Percentiles rank a stretch among this genome's conserved stretches.
Evolutionary conservation across 257 asterid species (phyloP).

Genomic region (Orobanche coerulescens): DNA sequence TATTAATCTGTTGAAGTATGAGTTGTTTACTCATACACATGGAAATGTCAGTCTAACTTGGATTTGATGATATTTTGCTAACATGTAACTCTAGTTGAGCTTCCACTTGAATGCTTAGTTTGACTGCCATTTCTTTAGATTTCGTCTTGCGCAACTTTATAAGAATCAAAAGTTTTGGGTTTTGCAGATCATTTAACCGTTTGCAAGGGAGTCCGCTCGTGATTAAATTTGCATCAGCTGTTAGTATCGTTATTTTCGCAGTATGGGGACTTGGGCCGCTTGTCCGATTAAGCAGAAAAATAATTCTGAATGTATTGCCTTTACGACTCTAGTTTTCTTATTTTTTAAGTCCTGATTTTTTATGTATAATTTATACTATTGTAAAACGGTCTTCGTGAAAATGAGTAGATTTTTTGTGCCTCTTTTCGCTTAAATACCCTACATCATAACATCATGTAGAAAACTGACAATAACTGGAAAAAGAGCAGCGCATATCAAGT

Average conservation of each 20-base stretch:
- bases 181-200: slow-evolving; percentile 54
- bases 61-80: slow-evolving; percentile 9
- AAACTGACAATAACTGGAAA: slow-evolving; percentile 72
- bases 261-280: slow-evolving; percentile 87
- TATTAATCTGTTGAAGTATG: slow-evolving; percentile 7
- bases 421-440: slow-evolving; percentile 2
- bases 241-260: slow-evolving; percentile 63
- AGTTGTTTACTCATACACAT: slow-evolving; percentile 2
- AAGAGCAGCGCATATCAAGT: slow-evolving; percentile 67
- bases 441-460: slow-evolving; percentile 36
- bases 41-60: slow-evolving; percentile 6
- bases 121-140: neutral
- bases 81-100: slow-evolving; percentile 3
- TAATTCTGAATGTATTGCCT: slow-evolving; percentile 47
- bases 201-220: slow-evolving; percentile 50
- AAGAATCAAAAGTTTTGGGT: slow-evolving; percentile 18
- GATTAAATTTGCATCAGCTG: slow-evolving; percentile 65
- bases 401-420: slow-evolving; percentile 11
- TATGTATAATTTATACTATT: neutral
- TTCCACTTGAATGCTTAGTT: neutral
- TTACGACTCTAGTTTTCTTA: slow-evolving; percentile 19
- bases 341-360: slow-evolving; percentile 13
- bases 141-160: slow-evolving; percentile 14
- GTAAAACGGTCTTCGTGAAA: slow-evolving; percentile 4
- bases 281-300: slow-evolving; percentile 53